Evolutionary conservation across 768 basidiomycete genomes (phyloP).

Genomic region (Podaxis sp.): DNA sequence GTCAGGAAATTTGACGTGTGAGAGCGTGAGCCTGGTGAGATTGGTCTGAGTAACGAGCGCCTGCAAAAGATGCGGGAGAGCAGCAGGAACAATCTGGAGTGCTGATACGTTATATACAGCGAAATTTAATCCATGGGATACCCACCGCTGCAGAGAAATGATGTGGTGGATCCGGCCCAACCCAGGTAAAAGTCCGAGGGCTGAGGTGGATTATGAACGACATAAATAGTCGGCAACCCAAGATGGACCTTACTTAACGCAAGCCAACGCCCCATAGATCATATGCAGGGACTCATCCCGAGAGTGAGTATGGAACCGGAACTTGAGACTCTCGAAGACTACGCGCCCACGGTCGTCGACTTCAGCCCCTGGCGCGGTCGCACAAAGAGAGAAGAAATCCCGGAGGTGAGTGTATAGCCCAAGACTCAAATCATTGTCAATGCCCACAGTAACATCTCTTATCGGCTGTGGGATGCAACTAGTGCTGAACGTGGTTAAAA

Average conservation of each 20-base stretch:
- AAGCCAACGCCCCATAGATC: slow-evolving; percentile 25
- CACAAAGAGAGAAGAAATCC: slow-evolving; percentile 15
- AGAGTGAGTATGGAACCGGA: slow-evolving; percentile 27
- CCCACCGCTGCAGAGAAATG: slow-evolving; percentile 63
- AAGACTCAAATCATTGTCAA: slow-evolving; percentile 11
- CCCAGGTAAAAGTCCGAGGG: slow-evolving; percentile 53
- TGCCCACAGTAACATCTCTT: slow-evolving; percentile 3
- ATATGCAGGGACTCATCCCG: slow-evolving; percentile 22
- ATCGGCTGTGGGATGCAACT: slow-evolving; percentile 9
- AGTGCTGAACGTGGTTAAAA: slow-evolving; percentile 10
- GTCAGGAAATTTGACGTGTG: slow-evolving; percentile 36
- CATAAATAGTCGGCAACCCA: background rate
- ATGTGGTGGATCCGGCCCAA: slow-evolving; percentile 60
- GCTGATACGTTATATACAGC: background rate
- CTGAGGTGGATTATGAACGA: slow-evolving; percentile 25
- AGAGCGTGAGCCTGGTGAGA: slow-evolving; percentile 44
- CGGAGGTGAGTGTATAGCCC: slow-evolving; percentile 13
- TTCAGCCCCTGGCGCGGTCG: slow-evolving; percentile 15
- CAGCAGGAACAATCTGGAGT: slow-evolving; percentile 42
- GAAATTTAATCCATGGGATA: slow-evolving; percentile 7
- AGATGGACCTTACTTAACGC: slow-evolving; percentile 26
- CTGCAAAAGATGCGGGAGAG: slow-evolving; percentile 36
- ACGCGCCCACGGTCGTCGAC: slow-evolving; percentile 24
- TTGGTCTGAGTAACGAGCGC: slow-evolving; percentile 42
- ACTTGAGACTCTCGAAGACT: slow-evolving; percentile 24